Evolutionary conservation across 352 stramenopile species (phyloP).

Genomic region (Phytopythium aichiense): DNA sequence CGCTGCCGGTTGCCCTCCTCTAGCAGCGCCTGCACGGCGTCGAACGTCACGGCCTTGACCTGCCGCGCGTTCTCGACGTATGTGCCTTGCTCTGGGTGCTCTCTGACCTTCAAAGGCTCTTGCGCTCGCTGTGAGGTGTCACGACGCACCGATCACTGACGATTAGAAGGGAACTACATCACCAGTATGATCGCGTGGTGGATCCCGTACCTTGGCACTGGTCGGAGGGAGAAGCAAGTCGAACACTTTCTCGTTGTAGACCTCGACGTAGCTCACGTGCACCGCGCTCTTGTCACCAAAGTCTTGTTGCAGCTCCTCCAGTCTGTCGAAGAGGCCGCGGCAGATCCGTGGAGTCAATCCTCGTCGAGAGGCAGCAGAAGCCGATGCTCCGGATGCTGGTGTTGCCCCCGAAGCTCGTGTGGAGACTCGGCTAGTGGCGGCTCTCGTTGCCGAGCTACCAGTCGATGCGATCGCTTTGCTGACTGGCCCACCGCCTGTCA

Average conservation of each 20-base stretch:
- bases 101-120: conserved; percentile 60
- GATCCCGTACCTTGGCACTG: conserved; percentile 16
- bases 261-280: conserved; percentile 78
- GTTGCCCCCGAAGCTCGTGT: neutral
- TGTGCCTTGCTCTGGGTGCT: conserved; percentile 63
- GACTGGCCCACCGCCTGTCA: conserved; percentile 36
- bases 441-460: neutral
- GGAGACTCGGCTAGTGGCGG: neutral
- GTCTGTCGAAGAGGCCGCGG: conserved; percentile 48
- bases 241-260: conserved; percentile 76
- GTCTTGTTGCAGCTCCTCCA: conserved; percentile 22
- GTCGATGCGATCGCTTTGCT: neutral
- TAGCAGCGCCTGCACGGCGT: conserved; percentile 50
- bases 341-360: conserved; percentile 66
- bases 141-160: neutral
- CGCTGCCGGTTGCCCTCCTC: conserved; percentile 59
- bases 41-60: conserved; percentile 39
- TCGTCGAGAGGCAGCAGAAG: conserved; percentile 7
- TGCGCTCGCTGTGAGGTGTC: conserved; percentile 16
- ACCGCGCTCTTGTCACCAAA: conserved; percentile 21
- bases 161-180: neutral
- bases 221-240: conserved; percentile 40
- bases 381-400: neutral
- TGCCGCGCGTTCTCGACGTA: conserved; percentile 60
- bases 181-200: neutral